These are phyloP conservation scores for Immersiella caudata DNA, from an alignment of 495 filamentous ascomycete genomes.

Conservation along the genomic window DNA sequence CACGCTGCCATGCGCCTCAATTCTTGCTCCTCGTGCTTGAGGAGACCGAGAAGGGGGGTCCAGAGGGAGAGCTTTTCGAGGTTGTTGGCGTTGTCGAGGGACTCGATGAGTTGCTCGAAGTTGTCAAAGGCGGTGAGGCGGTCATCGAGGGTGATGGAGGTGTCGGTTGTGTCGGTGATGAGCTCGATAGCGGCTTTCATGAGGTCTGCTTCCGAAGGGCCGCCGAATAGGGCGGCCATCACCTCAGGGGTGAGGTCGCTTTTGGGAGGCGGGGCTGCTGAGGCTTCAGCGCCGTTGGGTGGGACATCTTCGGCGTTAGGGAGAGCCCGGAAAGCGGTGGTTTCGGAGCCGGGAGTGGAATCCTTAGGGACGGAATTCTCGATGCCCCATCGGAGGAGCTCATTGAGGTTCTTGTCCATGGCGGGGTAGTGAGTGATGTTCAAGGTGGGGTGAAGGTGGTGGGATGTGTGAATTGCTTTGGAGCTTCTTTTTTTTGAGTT, in stretches of 20 bases:
- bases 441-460: slow-evolving; percentile 9
- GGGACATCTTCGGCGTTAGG: slow-evolving; percentile 25
- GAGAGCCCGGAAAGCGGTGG: slow-evolving; percentile 46
- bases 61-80: slow-evolving; percentile 76
- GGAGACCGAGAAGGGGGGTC: slow-evolving; percentile 71
- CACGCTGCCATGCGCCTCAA: slow-evolving; percentile 82
- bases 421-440: slow-evolving; percentile 20
- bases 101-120: slow-evolving; percentile 89
- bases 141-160: slow-evolving; percentile 67
- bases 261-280: slow-evolving; percentile 16
- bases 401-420: slow-evolving; percentile 55
- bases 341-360: slow-evolving; percentile 6
- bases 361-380: slow-evolving; percentile 60
- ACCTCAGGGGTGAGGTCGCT: slow-evolving; percentile 62
- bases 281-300: slow-evolving; percentile 26
- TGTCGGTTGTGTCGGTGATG: slow-evolving; percentile 60
- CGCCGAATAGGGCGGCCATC: slow-evolving; percentile 72
- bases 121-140: slow-evolving; percentile 92
- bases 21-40: slow-evolving; percentile 68
- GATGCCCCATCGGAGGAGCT: slow-evolving; percentile 93
- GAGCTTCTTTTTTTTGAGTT: slow-evolving; percentile 3
- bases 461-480: too few species aligned
- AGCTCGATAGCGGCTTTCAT: slow-evolving; percentile 83
- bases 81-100: slow-evolving; percentile 94
- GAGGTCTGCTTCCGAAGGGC: slow-evolving; percentile 82